phyloP scores from a whole-genome alignment of 2,329 filamentous ascomycete genomes.

The Chrysoporthe austroafricana region DNA sequence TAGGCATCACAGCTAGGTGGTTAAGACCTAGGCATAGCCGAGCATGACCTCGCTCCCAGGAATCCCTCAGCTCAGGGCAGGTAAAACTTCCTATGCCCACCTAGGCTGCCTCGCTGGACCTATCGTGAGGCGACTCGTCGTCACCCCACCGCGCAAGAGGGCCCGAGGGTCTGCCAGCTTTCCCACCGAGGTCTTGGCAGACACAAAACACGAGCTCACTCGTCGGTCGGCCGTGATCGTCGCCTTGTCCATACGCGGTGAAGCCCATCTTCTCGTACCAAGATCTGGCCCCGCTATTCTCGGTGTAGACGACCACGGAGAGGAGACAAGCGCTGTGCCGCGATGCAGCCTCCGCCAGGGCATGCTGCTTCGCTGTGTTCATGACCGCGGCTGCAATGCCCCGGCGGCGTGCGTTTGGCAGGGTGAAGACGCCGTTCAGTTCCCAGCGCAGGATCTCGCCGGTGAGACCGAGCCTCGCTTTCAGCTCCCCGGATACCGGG shows the following conservation, averaged over 20 bases:
- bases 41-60: too few relatives aligned
- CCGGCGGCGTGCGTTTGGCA: slow-evolving; percentile 40
- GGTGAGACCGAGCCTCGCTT: slow-evolving; percentile 24
- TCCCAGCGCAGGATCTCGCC: slow-evolving; percentile 35
- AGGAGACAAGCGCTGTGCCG: slow-evolving; percentile 32
- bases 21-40: too few relatives aligned
- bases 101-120: not conserved
- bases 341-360: slow-evolving; percentile 31
- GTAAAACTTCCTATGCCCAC: not conserved
- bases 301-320: slow-evolving; percentile 27
- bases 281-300: slow-evolving; percentile 20
- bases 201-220: not conserved
- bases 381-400: slow-evolving; percentile 42
- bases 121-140: not conserved
- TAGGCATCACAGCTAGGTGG: not conserved
- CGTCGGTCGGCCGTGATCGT: slow-evolving; percentile 9
- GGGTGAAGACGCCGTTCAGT: slow-evolving; percentile 44
- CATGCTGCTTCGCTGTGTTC: slow-evolving; percentile 35
- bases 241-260: not conserved
- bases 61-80: not conserved
- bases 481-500: slow-evolving; percentile 30
- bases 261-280: slow-evolving; percentile 17
- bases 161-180: not conserved
- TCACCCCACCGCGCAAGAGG: not conserved
- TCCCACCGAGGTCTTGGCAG: slow-evolving; percentile 4